Conservation (phyloP, 257 asterid species). For the Ophiorrhiza pumila region DNA sequence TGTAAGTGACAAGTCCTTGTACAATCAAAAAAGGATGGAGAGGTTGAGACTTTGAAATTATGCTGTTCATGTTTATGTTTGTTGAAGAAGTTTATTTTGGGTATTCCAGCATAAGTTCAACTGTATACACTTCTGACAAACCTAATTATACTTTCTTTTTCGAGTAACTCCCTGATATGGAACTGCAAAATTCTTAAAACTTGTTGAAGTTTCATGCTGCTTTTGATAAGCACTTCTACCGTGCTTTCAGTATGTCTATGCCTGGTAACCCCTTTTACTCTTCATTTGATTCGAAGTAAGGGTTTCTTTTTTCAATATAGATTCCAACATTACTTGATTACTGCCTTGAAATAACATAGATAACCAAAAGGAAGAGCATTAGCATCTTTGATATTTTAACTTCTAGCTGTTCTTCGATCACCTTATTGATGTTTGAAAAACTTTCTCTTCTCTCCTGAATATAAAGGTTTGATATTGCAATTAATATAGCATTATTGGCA, state of each 20-base stretch:
- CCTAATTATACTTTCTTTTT: neutral
- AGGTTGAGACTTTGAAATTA: neutral
- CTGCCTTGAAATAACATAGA: too few species aligned
- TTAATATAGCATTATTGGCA: neutral
- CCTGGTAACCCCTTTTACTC: too few species aligned
- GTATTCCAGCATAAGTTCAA: too few species aligned
- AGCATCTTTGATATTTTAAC: neutral
- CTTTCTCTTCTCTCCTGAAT: neutral
- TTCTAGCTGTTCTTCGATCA: neutral
- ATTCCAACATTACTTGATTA: too few species aligned
- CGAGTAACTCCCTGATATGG: neutral
- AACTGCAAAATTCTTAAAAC: too few species aligned
- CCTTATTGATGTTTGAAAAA: slow-evolving; percentile 5
- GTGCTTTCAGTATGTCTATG: too few species aligned
- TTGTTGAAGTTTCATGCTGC: neutral
- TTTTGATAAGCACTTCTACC: too few species aligned
- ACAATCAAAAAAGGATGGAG: neutral
- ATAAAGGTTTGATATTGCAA: neutral
- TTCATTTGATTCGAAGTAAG: too few species aligned
- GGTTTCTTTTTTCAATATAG: too few species aligned
- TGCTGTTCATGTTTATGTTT: too few species aligned
- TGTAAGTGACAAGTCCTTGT: neutral
- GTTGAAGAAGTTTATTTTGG: neutral
- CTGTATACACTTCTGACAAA: neutral
- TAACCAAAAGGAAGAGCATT: neutral